Evolutionary conservation across 495 filamentous ascomycete genomes (phyloP).

Genomic region (Podospora sp.): DNA sequence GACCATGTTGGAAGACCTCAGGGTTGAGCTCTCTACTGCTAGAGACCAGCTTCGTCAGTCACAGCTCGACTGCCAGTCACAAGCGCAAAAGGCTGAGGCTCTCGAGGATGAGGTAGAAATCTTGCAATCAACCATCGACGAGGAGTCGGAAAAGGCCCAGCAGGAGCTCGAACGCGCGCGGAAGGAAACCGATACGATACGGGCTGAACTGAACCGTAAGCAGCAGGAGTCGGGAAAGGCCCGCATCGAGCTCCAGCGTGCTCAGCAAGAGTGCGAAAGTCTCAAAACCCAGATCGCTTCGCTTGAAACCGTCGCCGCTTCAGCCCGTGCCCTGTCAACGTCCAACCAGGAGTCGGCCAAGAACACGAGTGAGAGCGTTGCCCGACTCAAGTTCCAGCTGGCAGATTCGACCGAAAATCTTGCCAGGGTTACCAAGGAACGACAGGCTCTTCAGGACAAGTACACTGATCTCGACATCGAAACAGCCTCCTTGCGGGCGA

Average conservation of each 20-base stretch:
- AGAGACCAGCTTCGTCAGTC: slow-evolving; percentile 70
- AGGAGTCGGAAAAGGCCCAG: slow-evolving; percentile 71
- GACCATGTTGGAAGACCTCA: slow-evolving; percentile 44
- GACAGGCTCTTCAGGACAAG: slow-evolving; percentile 65
- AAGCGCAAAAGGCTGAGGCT: slow-evolving; percentile 70
- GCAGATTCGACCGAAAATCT: slow-evolving; percentile 39
- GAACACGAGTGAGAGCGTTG: slow-evolving; percentile 31
- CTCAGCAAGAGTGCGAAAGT: slow-evolving; percentile 42
- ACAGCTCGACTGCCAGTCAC: slow-evolving; percentile 62
- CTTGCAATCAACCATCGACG: slow-evolving; percentile 71
- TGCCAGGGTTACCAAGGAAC: slow-evolving; percentile 54
- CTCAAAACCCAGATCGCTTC: slow-evolving; percentile 53
- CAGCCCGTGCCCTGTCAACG: slow-evolving; percentile 25
- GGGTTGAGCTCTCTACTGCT: slow-evolving; percentile 55
- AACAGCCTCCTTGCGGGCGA: slow-evolving; percentile 56
- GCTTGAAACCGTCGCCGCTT: slow-evolving; percentile 24
- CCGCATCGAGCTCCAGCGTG: slow-evolving; percentile 10
- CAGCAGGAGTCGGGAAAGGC: slow-evolving; percentile 11
- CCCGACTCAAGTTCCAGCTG: slow-evolving; percentile 38
- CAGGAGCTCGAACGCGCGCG: slow-evolving; percentile 52
- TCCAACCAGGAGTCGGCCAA: slow-evolving; percentile 33
- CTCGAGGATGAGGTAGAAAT: slow-evolving; percentile 81
- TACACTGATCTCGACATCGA: slow-evolving; percentile 63
- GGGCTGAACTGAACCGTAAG: neutral
- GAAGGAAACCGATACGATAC: slow-evolving; percentile 52